Evolutionary conservation across 1,284 basidiomycete species (phyloP), one percentile per base, ranked within the genome.

Genomic region (Pterulicium gracile): DNA sequence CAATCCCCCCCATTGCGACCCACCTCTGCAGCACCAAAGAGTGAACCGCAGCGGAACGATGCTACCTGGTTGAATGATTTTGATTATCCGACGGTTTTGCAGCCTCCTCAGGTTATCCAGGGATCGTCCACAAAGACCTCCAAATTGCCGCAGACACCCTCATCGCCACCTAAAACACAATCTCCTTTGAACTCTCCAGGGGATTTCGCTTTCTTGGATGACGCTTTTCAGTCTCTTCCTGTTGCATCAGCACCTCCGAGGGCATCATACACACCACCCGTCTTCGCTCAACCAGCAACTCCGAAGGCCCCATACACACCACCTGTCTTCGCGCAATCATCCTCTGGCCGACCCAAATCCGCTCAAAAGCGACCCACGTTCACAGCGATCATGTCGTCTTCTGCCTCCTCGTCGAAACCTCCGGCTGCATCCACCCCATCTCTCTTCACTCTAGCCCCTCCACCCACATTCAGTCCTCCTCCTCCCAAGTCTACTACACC

Each of bases 41-140:
- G 14, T 45, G 32, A 24, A 24, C 43, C 44, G 15, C 43, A 39
- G 20, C 32, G 23, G 35, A 42, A 17, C 19, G 19, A 15, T 27
- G 22, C 15, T n/a, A 32, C 27, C 10, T 32, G 27, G 27, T 32
- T n/a, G 7, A 32, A 32, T n/a, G n/a, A 7, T n/a, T 32, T 32
- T n/a, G 27, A 32, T 32, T 32, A 32, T n/a, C 27, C 27, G n/a
- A n/a, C n/a, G n/a, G n/a, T n/a, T n/a, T n/a, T n/a, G n/a, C n/a
- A n/a, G n/a, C n/a, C n/a, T n/a, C n/a, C n/a, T n/a, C n/a, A n/a
- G n/a, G n/a, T n/a, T n/a, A n/a, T n/a, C n/a, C n/a, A n/a, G n/a
- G n/a, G n/a, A n/a, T n/a, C n/a, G n/a, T n/a, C n/a, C n/a, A n/a
- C n/a, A n/a, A n/a, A n/a, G n/a, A n/a, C n/a, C n/a, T n/a, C n/a